These are phyloP conservation scores for Plasmodium malariae DNA, from an alignment of 169 alveolate genomes.

Conservation along the genomic window DNA sequence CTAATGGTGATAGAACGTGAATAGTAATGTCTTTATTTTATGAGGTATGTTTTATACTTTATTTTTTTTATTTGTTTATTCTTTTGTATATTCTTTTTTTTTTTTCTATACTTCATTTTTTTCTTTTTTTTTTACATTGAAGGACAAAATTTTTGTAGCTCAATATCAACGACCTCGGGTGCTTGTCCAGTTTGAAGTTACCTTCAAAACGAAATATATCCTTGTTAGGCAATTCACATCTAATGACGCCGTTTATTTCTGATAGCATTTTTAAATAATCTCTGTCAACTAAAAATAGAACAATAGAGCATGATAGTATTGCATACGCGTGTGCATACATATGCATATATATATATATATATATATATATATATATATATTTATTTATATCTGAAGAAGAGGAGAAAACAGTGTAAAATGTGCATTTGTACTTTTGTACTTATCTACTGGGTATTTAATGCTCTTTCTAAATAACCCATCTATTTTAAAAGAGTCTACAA, in stretches of 20 bases:
- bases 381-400: no score
- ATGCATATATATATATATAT: background rate
- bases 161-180: slow-evolving; percentile 64
- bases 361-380: slow-evolving; percentile 1
- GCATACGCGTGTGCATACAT: background rate
- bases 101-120: background rate
- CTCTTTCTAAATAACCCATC: slow-evolving; percentile 65
- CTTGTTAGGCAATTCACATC: slow-evolving; percentile 76
- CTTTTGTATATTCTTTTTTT: background rate
- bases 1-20: background rate
- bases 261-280: slow-evolving; percentile 74
- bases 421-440: slow-evolving; percentile 59
- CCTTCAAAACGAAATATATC: slow-evolving; percentile 72
- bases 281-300: slow-evolving; percentile 45
- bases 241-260: slow-evolving; percentile 72
- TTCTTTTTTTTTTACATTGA: slow-evolving; percentile 49
- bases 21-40: background rate
- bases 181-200: slow-evolving; percentile 54
- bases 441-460: slow-evolving; percentile 67
- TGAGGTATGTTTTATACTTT: background rate
- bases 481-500: slow-evolving; percentile 66
- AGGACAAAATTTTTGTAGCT: slow-evolving; percentile 68
- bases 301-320: background rate
- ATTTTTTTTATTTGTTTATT: background rate
- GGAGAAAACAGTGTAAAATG: background rate